phyloP scores from a whole-genome alignment of 202 grass and related monocot species.

The Panicum virgatum region DNA sequence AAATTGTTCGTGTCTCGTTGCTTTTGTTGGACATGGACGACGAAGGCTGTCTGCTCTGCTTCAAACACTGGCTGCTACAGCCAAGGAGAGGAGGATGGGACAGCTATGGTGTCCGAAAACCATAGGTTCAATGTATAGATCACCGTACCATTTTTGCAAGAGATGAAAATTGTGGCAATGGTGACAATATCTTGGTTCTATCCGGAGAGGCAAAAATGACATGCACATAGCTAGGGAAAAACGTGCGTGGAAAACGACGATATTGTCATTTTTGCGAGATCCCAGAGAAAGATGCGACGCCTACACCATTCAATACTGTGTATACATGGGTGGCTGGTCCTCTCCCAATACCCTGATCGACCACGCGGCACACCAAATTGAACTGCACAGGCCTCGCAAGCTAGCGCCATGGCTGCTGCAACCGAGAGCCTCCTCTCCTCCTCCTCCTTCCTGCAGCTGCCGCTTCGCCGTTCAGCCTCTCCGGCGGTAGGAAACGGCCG shows the following conservation, averaged over 20 bases:
- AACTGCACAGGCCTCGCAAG: background rate
- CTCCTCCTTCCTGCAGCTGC: background rate
- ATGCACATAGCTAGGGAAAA: background rate
- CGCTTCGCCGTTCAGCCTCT: background rate
- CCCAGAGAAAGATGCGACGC: too few relatives aligned
- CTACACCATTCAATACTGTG: too few relatives aligned
- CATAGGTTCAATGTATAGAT: background rate
- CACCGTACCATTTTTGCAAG: background rate
- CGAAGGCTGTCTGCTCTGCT: too few relatives aligned
- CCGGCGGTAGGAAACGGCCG: background rate
- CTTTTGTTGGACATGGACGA: too few relatives aligned
- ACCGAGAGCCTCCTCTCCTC: background rate
- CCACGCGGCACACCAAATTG: too few relatives aligned
- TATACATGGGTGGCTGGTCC: too few relatives aligned
- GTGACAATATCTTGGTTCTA: background rate
- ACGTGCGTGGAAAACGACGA: too few relatives aligned
- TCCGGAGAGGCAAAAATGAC: background rate
- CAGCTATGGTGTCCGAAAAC: too few relatives aligned
- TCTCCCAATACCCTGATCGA: too few relatives aligned
- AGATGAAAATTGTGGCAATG: background rate
- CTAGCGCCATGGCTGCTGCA: background rate
- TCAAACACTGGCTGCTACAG: too few relatives aligned
- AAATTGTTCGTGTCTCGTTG: too few relatives aligned
- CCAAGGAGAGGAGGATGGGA: background rate
- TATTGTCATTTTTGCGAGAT: too few relatives aligned